Percentiles rank a stretch among this genome's conserved stretches.
Conservation (phyloP, 257 asterid genomes). For the Solanum etuberosum region DNA sequence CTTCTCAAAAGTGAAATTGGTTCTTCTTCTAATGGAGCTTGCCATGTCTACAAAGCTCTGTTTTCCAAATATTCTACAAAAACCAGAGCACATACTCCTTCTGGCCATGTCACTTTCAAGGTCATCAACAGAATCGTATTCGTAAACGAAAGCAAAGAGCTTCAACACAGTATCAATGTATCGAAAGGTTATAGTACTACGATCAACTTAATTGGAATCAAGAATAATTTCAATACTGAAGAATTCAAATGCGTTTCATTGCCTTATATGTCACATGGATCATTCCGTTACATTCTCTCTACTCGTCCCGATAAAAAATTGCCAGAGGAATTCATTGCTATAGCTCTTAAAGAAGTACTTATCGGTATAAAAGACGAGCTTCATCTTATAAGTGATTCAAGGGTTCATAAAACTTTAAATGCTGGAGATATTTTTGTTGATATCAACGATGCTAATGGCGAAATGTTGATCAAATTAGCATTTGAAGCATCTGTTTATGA, state of each 20-base stretch:
- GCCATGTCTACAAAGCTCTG: not conserved
- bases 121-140: not conserved
- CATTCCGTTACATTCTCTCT: not conserved
- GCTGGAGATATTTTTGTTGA: constrained; percentile 2
- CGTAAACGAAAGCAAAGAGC: not conserved
- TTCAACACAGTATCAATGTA: not conserved
- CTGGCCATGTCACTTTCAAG: not conserved
- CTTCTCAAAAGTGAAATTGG: not conserved
- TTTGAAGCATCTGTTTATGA: not conserved
- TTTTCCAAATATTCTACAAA: not conserved
- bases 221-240: not conserved
- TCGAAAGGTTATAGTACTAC: not conserved
- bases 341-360: not conserved
- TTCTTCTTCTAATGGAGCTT: not conserved
- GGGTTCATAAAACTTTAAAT: not conserved
- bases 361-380: not conserved
- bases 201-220: not conserved
- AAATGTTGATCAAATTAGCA: constrained; percentile 5
- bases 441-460: not conserved
- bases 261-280: not conserved
- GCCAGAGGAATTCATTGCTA: not conserved
- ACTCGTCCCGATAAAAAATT: not conserved
- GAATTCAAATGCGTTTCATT: not conserved
- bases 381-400: not conserved
- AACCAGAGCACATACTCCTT: not conserved